A percentile compares a stretch with the other conserved stretches of the same genome.
phyloP scores from a whole-genome alignment of 805 yeast species.

The Candida silvicultrix region DNA sequence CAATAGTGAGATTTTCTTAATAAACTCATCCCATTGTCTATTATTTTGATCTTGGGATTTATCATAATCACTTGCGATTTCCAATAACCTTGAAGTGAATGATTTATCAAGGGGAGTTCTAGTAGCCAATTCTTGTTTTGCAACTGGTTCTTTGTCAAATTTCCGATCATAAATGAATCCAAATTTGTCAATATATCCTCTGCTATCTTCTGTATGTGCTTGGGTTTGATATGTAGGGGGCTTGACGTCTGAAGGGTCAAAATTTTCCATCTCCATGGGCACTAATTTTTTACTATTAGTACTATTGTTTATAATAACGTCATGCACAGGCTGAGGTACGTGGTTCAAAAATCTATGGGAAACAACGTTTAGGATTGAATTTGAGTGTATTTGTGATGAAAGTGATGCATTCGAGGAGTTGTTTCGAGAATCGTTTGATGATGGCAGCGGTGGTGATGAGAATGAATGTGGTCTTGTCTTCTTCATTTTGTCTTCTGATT shows the following conservation, averaged over 20 bases:
- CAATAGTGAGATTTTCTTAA: conserved; percentile 25
- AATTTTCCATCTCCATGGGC: conserved; percentile 39
- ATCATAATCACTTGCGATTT: conserved; percentile 36
- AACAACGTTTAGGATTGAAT: conserved; percentile 8
- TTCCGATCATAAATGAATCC: conserved; percentile 39
- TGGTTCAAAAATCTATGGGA: conserved; percentile 14
- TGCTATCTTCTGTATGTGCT: background rate
- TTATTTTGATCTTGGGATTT: conserved; percentile 30
- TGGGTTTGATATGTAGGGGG: conserved; percentile 25
- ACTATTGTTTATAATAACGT: conserved; percentile 9
- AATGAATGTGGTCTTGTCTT: conserved; percentile 16
- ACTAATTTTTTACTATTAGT: conserved; percentile 3
- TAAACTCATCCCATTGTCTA: conserved; percentile 40
- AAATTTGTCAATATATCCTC: conserved; percentile 36
- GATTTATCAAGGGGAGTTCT: conserved; percentile 1
- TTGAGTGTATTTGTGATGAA: conserved; percentile 4
- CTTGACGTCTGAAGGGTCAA: conserved; percentile 22
- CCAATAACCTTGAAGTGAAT: conserved; percentile 14
- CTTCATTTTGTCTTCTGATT: conserved; percentile 3
- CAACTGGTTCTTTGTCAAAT: background rate
- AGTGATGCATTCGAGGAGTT: background rate
- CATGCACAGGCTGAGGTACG: conserved; percentile 18
- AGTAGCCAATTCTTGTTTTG: background rate
- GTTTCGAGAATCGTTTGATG: background rate
- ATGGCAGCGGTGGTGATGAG: conserved; percentile 6